Base-by-base conservation (phyloP, 257 asterid genomes). In the Thymus mandschuricus region DNA sequence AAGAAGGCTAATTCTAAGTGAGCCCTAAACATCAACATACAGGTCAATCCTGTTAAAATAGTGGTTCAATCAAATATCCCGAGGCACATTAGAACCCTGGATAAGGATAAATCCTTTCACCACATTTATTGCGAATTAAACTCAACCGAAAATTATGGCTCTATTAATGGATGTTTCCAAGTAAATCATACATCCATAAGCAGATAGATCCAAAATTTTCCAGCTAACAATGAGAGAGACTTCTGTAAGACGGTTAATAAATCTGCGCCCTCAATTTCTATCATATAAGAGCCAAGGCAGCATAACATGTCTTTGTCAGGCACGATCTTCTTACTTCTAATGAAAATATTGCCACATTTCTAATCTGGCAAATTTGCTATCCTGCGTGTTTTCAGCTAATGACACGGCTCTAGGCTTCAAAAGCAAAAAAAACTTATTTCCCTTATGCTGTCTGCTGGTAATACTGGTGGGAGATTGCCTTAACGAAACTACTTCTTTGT, bases 131-230 rank as follows among this genome's bases (percentile, higher is more conserved):
- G 40, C 48, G 3, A 70, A 46, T 31, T 45, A 38, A 48, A 34
- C 64, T 56, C 66, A 55, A 75, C 81, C 63, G 49, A 41, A 40
- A 21, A 56, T 48, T 48, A 41, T 15, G 76, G 76, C 78, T 61
- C 70, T 33, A 46, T 76, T 56, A 80, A 76, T 67, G 67, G 54
- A 60, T 46, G 30, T 60, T 21, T 34, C 48, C 49, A 50, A 41
- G 69, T 6, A 41, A 34, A 58, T 64, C 58, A 7, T 38, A 33
- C 70, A 38, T 10, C 57, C n/a, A 38, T 30, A 40, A 48, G 54
- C 69, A 34, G 45, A 3, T 2, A 48, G 46, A 45, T 54, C 44
- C 29, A 56, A 28, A 64, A 38, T 5, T 28, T 48, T 15, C 58
- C 40, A 38, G 43, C 44, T 15, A 76, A 45, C 33, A 55, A 59